Evolutionary conservation across 2,329 filamentous ascomycete species (phyloP).

Genomic region (Trichoderma cornu-damae): DNA sequence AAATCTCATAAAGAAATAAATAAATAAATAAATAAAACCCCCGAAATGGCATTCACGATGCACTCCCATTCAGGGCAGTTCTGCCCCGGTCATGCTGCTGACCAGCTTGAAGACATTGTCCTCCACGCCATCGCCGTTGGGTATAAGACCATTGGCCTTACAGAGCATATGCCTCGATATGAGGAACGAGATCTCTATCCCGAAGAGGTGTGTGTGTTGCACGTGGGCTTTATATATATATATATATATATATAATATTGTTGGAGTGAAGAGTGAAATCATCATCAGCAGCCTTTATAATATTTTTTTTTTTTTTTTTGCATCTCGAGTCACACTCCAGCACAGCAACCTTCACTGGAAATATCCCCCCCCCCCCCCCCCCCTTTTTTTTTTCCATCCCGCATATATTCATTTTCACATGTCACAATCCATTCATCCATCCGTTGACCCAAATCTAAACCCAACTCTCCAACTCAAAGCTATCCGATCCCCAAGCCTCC

Average conservation of each 20-base stretch:
- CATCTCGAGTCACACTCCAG: not conserved
- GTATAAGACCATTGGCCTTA: conserved; percentile 80
- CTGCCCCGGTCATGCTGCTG: conserved; percentile 81
- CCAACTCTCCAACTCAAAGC: conserved; percentile 27
- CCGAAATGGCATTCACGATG: conserved; percentile 86
- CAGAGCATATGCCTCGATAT: conserved; percentile 90
- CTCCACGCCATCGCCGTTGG: conserved; percentile 70
- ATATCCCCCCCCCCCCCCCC: conserved; percentile 17
- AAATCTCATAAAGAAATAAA: not conserved
- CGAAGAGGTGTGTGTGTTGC: conserved; percentile 65
- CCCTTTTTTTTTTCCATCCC: not conserved
- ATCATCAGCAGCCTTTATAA: too few relatives aligned
- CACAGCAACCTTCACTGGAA: conserved; percentile 22
- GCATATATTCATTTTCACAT: not conserved
- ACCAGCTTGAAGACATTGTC: conserved; percentile 78
- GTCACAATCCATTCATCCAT: not conserved
- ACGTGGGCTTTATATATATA: not conserved
- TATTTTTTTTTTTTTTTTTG: not conserved
- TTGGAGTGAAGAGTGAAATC: not conserved
- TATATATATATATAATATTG: not conserved
- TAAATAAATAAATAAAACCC: not conserved
- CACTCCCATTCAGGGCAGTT: conserved; percentile 98
- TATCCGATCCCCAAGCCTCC: conserved; percentile 39
- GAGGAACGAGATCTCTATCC: conserved; percentile 76
- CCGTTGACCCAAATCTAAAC: not conserved